These are phyloP conservation scores for Rhizoctonia solani DNA, from an alignment of 1,284 basidiomycete species.

Conservation along the genomic window DNA sequence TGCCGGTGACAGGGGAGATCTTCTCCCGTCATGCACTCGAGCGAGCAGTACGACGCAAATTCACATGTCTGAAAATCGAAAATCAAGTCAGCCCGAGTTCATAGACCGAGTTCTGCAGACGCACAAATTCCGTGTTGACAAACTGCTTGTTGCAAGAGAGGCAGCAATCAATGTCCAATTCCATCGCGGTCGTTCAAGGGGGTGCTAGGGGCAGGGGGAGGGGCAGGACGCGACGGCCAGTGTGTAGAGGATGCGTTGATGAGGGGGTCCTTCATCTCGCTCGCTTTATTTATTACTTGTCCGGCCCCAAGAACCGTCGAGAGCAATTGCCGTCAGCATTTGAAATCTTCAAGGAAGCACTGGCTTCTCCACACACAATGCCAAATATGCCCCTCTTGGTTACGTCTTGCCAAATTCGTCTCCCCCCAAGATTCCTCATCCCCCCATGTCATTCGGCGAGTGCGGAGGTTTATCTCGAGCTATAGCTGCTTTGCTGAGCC, in stretches of 20 bases:
- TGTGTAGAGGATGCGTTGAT: not conserved
- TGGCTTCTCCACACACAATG: too few species aligned
- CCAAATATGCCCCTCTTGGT: too few species aligned
- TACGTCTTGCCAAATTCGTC: too few species aligned
- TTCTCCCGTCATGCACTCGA: slow-evolving; percentile 34
- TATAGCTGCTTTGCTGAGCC: too few species aligned
- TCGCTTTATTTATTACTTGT: not conserved
- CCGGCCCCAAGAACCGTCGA: not conserved
- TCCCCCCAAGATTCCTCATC: too few species aligned
- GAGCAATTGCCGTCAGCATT: not conserved
- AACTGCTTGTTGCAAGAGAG: slow-evolving; percentile 34
- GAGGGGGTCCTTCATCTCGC: not conserved
- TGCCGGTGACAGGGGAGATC: slow-evolving; percentile 16
- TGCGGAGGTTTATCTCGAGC: too few species aligned
- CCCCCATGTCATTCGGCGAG: too few species aligned
- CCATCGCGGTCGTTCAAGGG: slow-evolving; percentile 1
- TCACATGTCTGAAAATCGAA: not conserved
- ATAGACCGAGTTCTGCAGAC: not conserved
- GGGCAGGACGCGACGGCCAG: slow-evolving; percentile 5
- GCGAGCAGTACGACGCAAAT: slow-evolving; percentile 27
- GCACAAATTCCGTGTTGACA: not conserved
- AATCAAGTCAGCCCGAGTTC: not conserved
- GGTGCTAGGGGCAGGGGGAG: not conserved
- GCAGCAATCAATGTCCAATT: slow-evolving; percentile 34
- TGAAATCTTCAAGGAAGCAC: too few species aligned